Conservation (phyloP, 352 stramenopile species). For the Phytophthora cryptogea region DNA sequence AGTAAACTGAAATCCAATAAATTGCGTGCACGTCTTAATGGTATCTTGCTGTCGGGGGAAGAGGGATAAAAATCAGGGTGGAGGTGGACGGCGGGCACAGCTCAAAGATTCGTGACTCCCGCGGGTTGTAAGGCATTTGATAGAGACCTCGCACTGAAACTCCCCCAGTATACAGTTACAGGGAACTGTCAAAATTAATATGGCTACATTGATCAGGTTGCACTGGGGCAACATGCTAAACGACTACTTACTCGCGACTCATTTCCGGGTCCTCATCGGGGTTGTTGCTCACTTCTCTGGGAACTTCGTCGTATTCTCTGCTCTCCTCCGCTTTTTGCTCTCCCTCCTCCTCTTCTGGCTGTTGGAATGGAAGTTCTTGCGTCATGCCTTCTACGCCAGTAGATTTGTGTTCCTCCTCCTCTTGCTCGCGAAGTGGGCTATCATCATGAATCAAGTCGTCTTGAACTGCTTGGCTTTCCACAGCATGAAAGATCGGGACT, state of each 20-base stretch:
- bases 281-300: neutral
- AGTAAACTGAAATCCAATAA: neutral
- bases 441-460: neutral
- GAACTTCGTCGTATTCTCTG: neutral
- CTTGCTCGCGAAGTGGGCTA: neutral
- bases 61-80: neutral
- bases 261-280: slow-evolving; percentile 12
- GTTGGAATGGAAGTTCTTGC: neutral
- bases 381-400: neutral
- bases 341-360: slow-evolving; percentile 1
- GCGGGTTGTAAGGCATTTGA: too few species aligned
- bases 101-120: neutral
- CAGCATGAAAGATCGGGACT: neutral
- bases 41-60: neutral
- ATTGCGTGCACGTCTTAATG: neutral
- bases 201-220: neutral
- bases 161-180: neutral
- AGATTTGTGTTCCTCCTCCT: neutral
- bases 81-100: slow-evolving; percentile 2
- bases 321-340: neutral
- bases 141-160: neutral
- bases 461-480: neutral
- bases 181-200: neutral
- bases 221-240: too few species aligned
- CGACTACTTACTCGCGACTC: slow-evolving; percentile 15